Evolutionary conservation across 2,329 filamentous ascomycete genomes (phyloP), one percentile per base, ranked within the genome.

Genomic region (Fusarium citri): DNA sequence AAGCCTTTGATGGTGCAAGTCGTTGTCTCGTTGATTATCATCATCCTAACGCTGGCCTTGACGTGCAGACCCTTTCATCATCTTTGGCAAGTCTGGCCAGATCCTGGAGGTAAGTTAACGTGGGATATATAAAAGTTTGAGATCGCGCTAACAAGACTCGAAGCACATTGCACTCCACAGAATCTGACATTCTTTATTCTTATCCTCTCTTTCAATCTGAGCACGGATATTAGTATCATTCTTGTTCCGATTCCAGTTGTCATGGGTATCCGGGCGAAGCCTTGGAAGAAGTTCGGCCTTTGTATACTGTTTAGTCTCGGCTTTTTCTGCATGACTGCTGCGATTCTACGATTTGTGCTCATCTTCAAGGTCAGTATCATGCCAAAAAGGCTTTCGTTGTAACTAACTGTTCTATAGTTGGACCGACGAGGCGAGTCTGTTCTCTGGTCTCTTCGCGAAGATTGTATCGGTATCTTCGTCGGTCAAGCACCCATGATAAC

Each of bases 391-490:
- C 4, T 23, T 23, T 23, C 6, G 23, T 23, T 23, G 23, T 23
- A 23, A 4, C 72, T 28, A 2, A 55, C 20, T 1, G 2, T 31
- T 5, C 15, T 5, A 1, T 11, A 71, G 68, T 12, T 69, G 11
- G 66, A 71, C 14, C 64, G 66, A 28, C 68, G 50, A 4, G 70
- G 70, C 1, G 67, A 64, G 14, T 72, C 71, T 9, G 79, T 80
- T 1, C 75, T 82, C 22, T 82, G 80, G 80, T 80, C 78, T 6
- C 76, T 78, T 26, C 77, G 79, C 15, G 79, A 82, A 62, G 78
- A 80, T 55, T 75, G 78, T n/a, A 76, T 81, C 10, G 79, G 77
- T 6, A 77, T 81, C 41, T 73, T 80, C 3, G 77, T 81, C 4
- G 78, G 78, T 7, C 78, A 81, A 46, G 76, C 79, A 0, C 78